phyloP scores from a whole-genome alignment of 179 eudicot genomes.

The Gypsophila paniculata region DNA sequence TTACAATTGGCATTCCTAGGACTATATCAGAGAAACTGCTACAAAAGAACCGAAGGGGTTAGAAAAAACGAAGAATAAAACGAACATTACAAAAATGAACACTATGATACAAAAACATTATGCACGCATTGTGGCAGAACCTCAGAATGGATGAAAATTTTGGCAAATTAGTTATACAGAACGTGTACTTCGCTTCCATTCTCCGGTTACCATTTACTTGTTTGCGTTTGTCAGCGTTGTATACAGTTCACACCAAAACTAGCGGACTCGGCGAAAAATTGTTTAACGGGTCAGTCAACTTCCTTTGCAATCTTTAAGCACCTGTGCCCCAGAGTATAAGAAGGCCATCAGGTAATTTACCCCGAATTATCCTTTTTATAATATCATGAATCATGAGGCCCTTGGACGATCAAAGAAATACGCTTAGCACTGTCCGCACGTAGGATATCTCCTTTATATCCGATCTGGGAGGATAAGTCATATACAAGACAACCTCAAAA shows the following conservation, averaged over 20 bases:
- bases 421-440: slow-evolving; percentile 83
- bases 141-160: slow-evolving; percentile 5
- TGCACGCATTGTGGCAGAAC: slow-evolving; percentile 12
- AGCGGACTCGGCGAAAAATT: slow-evolving; percentile 15
- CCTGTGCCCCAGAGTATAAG: slow-evolving; percentile 55
- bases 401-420: slow-evolving; percentile 66
- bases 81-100: slow-evolving; percentile 45
- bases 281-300: slow-evolving; percentile 40
- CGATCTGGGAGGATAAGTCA: slow-evolving; percentile 59
- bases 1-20: slow-evolving; percentile 30
- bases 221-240: slow-evolving; percentile 29
- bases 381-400: slow-evolving; percentile 76
- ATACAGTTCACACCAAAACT: slow-evolving; percentile 22
- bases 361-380: slow-evolving; percentile 37
- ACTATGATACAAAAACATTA: slow-evolving; percentile 41
- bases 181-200: slow-evolving; percentile 20
- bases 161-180: slow-evolving; percentile 22
- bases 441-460: slow-evolving; percentile 71
- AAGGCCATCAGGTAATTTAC: slow-evolving; percentile 46
- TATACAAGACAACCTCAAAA: slow-evolving; percentile 30
- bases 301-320: slow-evolving; percentile 49
- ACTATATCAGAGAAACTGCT: slow-evolving; percentile 21
- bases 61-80: slow-evolving; percentile 21
- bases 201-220: slow-evolving; percentile 22
- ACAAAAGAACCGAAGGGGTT: slow-evolving; percentile 22